Conservation (phyloP, 192 early-diverging fungal species). For the Mortierella claussenii region DNA sequence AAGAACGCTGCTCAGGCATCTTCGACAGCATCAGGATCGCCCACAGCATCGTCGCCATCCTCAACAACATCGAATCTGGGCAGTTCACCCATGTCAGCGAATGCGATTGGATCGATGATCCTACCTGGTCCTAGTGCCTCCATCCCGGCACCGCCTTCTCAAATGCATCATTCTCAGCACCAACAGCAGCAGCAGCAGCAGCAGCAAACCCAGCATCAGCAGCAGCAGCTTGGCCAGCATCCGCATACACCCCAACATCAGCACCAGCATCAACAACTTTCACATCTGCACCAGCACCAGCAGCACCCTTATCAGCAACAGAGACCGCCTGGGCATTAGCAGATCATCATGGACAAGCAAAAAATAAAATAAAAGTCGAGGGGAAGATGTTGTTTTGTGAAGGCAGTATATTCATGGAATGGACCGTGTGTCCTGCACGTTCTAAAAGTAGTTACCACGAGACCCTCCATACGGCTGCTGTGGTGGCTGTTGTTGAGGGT, state of each 20-base stretch:
- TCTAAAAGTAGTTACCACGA: conserved; percentile 41
- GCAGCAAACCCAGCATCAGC: conserved; percentile 2
- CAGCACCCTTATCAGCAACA: background rate
- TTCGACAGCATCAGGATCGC: background rate
- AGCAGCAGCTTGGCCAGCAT: conserved; percentile 13
- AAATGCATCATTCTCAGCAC: background rate
- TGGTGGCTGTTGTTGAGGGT: conserved; percentile 19
- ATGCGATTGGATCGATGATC: no score
- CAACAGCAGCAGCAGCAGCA: background rate
- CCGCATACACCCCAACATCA: background rate
- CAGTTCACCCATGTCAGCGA: no score
- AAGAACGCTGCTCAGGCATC: conserved; percentile 15
- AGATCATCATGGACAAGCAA: background rate
- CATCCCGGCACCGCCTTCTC: background rate
- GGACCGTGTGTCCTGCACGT: background rate
- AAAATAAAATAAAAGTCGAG: background rate
- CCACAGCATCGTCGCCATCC: background rate
- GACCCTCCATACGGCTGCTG: conserved; percentile 1
- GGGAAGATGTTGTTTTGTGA: background rate
- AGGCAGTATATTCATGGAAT: no score
- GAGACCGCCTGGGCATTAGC: background rate
- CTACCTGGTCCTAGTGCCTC: background rate
- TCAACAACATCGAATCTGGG: background rate
- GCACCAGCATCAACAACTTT: conserved; percentile 1
- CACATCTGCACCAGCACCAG: background rate